Base-by-base conservation (phyloP, 2,329 filamentous ascomycete genomes). In the Fusarium armeniacum region DNA sequence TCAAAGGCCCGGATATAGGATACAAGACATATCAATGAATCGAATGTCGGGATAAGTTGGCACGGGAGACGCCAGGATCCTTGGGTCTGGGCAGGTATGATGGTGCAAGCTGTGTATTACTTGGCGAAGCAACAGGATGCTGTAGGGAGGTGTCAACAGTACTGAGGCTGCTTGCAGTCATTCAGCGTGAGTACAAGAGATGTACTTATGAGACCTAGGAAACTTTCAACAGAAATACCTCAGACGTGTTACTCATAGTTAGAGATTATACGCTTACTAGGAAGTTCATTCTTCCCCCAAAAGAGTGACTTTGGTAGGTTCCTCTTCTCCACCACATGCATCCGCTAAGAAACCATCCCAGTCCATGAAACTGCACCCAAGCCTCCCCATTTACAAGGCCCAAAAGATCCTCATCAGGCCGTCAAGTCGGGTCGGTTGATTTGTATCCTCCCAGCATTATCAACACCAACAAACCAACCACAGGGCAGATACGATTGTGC, bases 381-480 rank as follows among this genome's bases (percentile, higher is more conserved):
- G 43, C 45, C 49, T 30, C 49, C 47, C 49, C 49, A 51, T 36
- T 51, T 69, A 59, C 65, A 66, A 62, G 38, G 36, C 52, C 49
- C 62, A 62, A 67, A 63, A 46, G 59, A 40, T 65, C 50, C 41
- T 58, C 49, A 50, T 58, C 49, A 50, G 59, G 61, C 58, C 47
- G 44, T 62, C 54, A 68, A 26, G 44, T 65, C 62, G 62, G 62
- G 61, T 43, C 43, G 62, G 60, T 60, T 65, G 61, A 65, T 65
- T 65, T 46, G 44, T 46, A 53, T 60, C 50, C 53, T 70, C 49
- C 50, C 55, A 69, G 58, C 61, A 70, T 50, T 64, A 70, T 68
- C 62, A 70, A 57, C 58, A 52, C 58, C 60, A 69, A 65, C 64
- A 69, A 65, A 55, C 67, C 64, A 69, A 65, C 46, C 56, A 69